Conservation (phyloP, 2,329 filamentous ascomycete genomes). For the Fusarium algeriense region DNA sequence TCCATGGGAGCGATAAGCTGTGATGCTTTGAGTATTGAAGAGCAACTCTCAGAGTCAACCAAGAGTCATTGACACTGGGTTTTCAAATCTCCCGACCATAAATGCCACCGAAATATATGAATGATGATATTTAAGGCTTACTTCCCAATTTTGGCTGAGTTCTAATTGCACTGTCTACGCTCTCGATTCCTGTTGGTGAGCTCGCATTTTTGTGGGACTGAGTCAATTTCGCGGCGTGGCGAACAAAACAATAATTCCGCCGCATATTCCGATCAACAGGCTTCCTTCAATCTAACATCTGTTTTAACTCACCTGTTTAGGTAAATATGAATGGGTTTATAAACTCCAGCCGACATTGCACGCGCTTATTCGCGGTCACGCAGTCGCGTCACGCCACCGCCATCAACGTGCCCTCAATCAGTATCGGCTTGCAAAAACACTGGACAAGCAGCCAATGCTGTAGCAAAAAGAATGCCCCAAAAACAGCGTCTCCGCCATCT, state of each 20-base stretch:
- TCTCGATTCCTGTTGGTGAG: neutral
- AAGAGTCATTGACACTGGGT: too few relatives aligned
- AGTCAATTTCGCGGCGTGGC: slow-evolving; percentile 19
- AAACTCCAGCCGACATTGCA: accelerated
- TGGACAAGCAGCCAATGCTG: slow-evolving; percentile 31
- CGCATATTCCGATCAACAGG: neutral
- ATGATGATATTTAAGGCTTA: too few relatives aligned
- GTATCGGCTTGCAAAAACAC: slow-evolving; percentile 4
- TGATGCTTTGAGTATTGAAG: too few relatives aligned
- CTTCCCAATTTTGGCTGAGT: too few relatives aligned
- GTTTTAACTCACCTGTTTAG: too few relatives aligned
- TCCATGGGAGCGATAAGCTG: too few relatives aligned
- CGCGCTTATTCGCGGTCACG: neutral
- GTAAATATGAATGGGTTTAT: neutral
- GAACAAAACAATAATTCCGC: neutral
- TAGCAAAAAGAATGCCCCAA: neutral
- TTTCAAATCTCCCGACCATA: too few relatives aligned
- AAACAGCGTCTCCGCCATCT: neutral
- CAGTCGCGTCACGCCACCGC: neutral
- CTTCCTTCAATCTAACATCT: accelerated
- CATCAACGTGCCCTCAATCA: neutral
- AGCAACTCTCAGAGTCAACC: too few relatives aligned
- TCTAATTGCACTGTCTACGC: too few relatives aligned
- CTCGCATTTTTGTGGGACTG: slow-evolving; percentile 19
- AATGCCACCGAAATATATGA: too few relatives aligned